phyloP scores from a whole-genome alignment of 208 protist genomes.

The Leishmania braziliensis region DNA sequence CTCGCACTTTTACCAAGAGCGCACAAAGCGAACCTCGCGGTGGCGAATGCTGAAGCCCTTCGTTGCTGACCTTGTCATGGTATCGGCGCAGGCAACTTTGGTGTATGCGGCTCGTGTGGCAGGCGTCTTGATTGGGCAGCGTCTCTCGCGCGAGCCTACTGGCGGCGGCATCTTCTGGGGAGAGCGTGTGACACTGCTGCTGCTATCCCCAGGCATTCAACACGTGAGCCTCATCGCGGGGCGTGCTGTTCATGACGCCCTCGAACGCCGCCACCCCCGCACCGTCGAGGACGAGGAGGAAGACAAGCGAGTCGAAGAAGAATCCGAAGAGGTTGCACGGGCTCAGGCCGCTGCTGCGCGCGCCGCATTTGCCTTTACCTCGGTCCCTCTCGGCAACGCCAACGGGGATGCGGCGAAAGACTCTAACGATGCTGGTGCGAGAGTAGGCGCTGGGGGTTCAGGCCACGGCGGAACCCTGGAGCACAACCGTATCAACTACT shows the following conservation, averaged over 20 bases:
- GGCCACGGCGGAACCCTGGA: neutral
- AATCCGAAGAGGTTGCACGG: slow-evolving; percentile 44
- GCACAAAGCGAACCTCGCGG: slow-evolving; percentile 38
- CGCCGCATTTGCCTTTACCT: slow-evolving; percentile 20
- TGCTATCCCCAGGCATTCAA: slow-evolving; percentile 34
- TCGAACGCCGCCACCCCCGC: slow-evolving; percentile 48
- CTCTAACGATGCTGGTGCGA: neutral
- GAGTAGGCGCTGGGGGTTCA: neutral
- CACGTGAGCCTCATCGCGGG: slow-evolving; percentile 10
- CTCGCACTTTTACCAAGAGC: slow-evolving; percentile 29
- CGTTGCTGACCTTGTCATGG: slow-evolving; percentile 16
- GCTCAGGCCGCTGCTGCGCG: slow-evolving; percentile 12
- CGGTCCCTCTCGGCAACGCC: slow-evolving; percentile 9
- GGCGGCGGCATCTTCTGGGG: slow-evolving; percentile 59
- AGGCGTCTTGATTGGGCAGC: slow-evolving; percentile 37
- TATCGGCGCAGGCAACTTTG: slow-evolving; percentile 27
- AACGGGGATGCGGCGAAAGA: slow-evolving; percentile 4
- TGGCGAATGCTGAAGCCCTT: slow-evolving; percentile 67
- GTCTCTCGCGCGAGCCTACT: slow-evolving; percentile 32
- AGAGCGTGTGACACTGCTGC: slow-evolving; percentile 41
- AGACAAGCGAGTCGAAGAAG: slow-evolving; percentile 42
- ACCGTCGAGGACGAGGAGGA: slow-evolving; percentile 59
- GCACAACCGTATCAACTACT: slow-evolving; percentile 33
- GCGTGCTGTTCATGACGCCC: slow-evolving; percentile 10
- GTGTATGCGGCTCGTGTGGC: slow-evolving; percentile 33